Evolutionary conservation across 2,329 filamentous ascomycete genomes (phyloP).

Genomic region (Aspergillus pseudonomiae): DNA sequence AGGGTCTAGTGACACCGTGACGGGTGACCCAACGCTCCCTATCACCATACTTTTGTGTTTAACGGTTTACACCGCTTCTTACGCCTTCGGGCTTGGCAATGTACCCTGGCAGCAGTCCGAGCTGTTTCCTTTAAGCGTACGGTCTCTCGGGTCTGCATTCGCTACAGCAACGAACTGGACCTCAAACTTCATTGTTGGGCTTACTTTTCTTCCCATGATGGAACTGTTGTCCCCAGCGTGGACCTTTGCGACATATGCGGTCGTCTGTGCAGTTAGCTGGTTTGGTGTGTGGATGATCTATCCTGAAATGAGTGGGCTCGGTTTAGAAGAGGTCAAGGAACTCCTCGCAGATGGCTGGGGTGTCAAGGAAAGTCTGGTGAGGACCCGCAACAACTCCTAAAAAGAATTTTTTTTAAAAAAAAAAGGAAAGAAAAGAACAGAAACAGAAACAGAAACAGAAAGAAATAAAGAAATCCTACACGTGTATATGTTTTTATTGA

Average conservation of each 20-base stretch:
- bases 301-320: constrained; percentile 81
- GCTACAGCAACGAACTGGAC: constrained; percentile 82
- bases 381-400: constrained; percentile 14
- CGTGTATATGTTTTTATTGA: background rate
- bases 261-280: constrained; percentile 70
- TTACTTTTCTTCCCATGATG: constrained; percentile 90
- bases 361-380: constrained; percentile 53
- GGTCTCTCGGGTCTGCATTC: constrained; percentile 64
- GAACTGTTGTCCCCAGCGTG: constrained; percentile 69
- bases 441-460: too few relatives aligned
- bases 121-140: constrained; percentile 72
- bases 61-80: constrained; percentile 81
- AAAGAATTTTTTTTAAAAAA: background rate
- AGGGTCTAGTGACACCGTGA: constrained; percentile 23
- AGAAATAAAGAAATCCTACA: background rate
- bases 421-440: background rate
- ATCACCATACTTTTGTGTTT: constrained; percentile 72
- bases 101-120: constrained; percentile 97
- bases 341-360: constrained; percentile 76
- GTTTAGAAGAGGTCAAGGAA: constrained; percentile 76
- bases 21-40: constrained; percentile 34
- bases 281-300: constrained; percentile 72
- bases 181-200: constrained; percentile 80
- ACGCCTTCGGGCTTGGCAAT: constrained; percentile 84
- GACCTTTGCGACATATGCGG: constrained; percentile 81